Conservation (phyloP, 2,329 filamentous ascomycete species). For the Epichloe uncinata region DNA sequence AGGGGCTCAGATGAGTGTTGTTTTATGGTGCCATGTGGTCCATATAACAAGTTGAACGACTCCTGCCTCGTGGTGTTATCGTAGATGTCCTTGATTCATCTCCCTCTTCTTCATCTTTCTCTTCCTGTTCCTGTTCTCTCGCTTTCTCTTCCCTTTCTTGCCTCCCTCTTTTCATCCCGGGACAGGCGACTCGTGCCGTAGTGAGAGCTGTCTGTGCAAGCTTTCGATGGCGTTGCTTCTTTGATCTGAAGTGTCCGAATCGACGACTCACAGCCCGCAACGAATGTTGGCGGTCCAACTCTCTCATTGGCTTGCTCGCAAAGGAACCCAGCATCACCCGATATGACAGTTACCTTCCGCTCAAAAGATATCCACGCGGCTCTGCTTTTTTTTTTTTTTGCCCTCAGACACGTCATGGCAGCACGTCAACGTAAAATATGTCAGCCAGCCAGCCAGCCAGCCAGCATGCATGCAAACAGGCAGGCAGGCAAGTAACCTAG, state of each 20-base stretch:
- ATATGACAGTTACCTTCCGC: background rate
- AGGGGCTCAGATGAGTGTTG: background rate
- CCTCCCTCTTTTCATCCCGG: background rate
- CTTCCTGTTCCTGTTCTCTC: background rate
- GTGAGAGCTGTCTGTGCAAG: background rate
- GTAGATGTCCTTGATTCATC: background rate
- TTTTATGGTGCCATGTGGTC: background rate
- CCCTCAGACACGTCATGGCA: background rate
- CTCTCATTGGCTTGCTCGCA: background rate
- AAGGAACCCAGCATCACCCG: background rate
- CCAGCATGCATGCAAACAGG: too few relatives aligned
- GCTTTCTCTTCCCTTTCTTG: background rate
- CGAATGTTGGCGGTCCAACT: too few relatives aligned
- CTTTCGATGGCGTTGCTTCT: background rate
- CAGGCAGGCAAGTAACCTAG: background rate
- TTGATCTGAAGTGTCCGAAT: background rate
- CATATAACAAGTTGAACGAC: background rate
- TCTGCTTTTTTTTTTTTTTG: background rate
- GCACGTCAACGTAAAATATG: background rate
- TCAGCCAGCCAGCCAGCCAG: conserved; percentile 1
- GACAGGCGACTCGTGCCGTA: too few relatives aligned
- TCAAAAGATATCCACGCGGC: background rate
- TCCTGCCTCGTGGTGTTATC: background rate
- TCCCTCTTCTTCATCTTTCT: too few relatives aligned
- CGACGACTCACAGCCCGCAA: background rate